Percentiles rank a stretch among this genome's conserved stretches.
These are phyloP conservation scores for Xylaria castorea DNA, from an alignment of 495 filamentous ascomycete genomes.

Conservation along the genomic window DNA sequence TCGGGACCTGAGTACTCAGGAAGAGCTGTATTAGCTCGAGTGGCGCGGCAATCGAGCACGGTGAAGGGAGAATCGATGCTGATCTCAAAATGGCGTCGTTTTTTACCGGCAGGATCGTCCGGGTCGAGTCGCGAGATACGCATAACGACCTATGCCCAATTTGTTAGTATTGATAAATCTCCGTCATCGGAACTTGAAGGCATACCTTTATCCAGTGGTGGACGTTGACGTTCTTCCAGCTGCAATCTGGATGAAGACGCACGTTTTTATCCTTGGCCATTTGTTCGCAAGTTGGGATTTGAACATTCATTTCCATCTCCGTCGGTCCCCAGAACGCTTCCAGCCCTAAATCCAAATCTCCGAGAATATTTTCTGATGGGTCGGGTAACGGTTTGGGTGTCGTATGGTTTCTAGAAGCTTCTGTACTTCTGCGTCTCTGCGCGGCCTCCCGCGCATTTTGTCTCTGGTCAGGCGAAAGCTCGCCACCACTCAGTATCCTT, in stretches of 20 bases:
- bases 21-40: slow-evolving; percentile 86
- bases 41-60: slow-evolving; percentile 91
- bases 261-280: slow-evolving; percentile 81
- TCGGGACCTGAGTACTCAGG: slow-evolving; percentile 80
- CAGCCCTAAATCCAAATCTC: slow-evolving; percentile 71
- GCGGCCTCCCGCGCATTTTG: slow-evolving; percentile 51
- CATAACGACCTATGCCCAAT: slow-evolving; percentile 79
- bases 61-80: slow-evolving; percentile 98
- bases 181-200: background rate
- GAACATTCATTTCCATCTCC: slow-evolving; percentile 96
- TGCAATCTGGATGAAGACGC: slow-evolving; percentile 89
- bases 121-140: slow-evolving; percentile 88
- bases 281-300: slow-evolving; percentile 87
- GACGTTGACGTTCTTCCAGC: slow-evolving; percentile 94
- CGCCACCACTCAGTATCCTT: slow-evolving; percentile 80
- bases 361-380: slow-evolving; percentile 74
- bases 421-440: slow-evolving; percentile 43
- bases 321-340: slow-evolving; percentile 79
- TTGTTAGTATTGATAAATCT: slow-evolving; percentile 35
- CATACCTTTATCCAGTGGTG: slow-evolving; percentile 99
- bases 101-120: slow-evolving; percentile 74
- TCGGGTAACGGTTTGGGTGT: slow-evolving; percentile 52
- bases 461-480: slow-evolving; percentile 57
- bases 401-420: slow-evolving; percentile 43
- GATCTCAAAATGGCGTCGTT: slow-evolving; percentile 95